phyloP scores from a whole-genome alignment of 1,284 basidiomycete genomes.

The Cystobasidium pallidum region DNA sequence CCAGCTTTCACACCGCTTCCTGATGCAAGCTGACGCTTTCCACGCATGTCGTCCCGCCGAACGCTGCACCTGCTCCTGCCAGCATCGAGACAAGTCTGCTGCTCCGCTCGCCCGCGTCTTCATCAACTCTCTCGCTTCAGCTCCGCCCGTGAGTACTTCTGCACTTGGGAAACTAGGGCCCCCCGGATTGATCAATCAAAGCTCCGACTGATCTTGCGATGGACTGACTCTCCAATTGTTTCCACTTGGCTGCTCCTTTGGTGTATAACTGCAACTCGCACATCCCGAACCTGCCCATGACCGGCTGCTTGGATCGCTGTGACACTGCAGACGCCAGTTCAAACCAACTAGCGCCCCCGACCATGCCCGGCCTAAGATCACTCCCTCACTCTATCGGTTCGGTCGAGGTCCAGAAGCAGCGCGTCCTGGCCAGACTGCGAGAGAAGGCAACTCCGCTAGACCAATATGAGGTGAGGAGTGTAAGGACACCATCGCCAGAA shows the following conservation, averaged over 20 bases:
- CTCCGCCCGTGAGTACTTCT: conserved; percentile 11
- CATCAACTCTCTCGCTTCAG: neutral
- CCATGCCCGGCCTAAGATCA: conserved; percentile 39
- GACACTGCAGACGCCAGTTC: neutral
- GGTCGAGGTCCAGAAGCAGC: conserved; percentile 43
- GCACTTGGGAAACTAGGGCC: neutral
- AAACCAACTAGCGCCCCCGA: conserved; percentile 5
- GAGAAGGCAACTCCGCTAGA: conserved; percentile 35
- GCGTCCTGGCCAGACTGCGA: conserved; percentile 37
- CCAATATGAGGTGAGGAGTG: conserved; percentile 45
- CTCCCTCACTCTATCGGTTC: conserved; percentile 32
- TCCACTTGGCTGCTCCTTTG: too few species aligned
- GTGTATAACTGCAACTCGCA: too few species aligned
- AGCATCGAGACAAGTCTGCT: neutral
- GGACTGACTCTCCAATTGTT: neutral
- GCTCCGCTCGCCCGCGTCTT: neutral
- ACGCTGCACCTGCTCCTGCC: neutral
- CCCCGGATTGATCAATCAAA: conserved; percentile 6
- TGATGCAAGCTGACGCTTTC: too few species aligned
- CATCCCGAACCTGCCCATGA: too few species aligned
- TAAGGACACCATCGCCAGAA: neutral
- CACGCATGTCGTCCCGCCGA: too few species aligned
- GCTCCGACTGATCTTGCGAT: too few species aligned
- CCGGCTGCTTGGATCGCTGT: too few species aligned
- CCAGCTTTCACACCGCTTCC: too few species aligned